phyloP scores from a whole-genome alignment of 2,329 filamentous ascomycete genomes.

The Penicillium janthinellum region DNA sequence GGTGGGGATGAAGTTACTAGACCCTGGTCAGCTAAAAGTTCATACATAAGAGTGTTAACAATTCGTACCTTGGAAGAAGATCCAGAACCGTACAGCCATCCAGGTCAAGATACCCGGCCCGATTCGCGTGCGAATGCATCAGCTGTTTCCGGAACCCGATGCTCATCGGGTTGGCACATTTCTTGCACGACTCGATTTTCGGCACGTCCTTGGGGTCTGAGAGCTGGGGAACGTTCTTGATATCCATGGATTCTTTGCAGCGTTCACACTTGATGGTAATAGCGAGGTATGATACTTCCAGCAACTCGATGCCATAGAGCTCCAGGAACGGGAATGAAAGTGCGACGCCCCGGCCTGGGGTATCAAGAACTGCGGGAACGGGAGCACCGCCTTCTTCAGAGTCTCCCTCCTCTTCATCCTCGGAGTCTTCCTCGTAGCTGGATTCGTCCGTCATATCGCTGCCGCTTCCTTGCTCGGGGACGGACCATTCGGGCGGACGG shows the following conservation, averaged over 20 bases:
- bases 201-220: conserved; percentile 45
- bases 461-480: conserved; percentile 37
- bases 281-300: conserved; percentile 68
- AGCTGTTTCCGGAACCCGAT: conserved; percentile 66
- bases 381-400: conserved; percentile 37
- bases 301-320: conserved; percentile 73
- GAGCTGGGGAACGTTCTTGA: conserved; percentile 65
- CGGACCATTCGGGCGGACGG: conserved; percentile 74
- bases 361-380: conserved; percentile 38
- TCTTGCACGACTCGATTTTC: conserved; percentile 55
- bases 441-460: conserved; percentile 46
- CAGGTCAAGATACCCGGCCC: conserved; percentile 77
- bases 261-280: conserved; percentile 76
- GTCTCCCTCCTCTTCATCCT: conserved; percentile 49
- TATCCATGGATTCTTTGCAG: conserved; percentile 73
- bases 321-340: conserved; percentile 78
- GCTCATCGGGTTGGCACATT: conserved; percentile 55
- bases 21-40: conserved; percentile 6
- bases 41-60: not conserved
- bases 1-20: conserved; percentile 74
- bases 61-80: conserved; percentile 66
- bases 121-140: conserved; percentile 71
- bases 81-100: conserved; percentile 74
- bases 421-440: conserved; percentile 51
- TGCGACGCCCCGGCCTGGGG: conserved; percentile 69